Conservation (phyloP, 192 early-diverging fungal genomes). For the Rhizophagus prolifer region DNA sequence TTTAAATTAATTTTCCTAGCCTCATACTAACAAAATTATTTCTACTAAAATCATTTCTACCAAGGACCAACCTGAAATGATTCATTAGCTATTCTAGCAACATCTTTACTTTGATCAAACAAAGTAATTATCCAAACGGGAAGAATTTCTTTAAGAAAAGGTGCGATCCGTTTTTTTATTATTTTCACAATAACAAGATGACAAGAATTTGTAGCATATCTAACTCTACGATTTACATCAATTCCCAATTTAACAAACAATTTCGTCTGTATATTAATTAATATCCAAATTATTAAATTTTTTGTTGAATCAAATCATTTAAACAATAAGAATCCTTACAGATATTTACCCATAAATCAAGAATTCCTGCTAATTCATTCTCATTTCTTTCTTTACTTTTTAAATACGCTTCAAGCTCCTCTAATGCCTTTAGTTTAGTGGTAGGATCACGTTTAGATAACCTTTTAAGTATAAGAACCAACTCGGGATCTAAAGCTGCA, state of each 20-base stretch:
- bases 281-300: slow-evolving; percentile 32
- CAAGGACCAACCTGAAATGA: slow-evolving; percentile 63
- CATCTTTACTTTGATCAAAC: slow-evolving; percentile 84
- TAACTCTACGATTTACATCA: slow-evolving; percentile 85
- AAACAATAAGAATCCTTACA: slow-evolving; percentile 20
- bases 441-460: slow-evolving; percentile 84
- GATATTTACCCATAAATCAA: slow-evolving; percentile 50
- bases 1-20: background rate
- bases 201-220: slow-evolving; percentile 64
- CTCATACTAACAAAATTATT: background rate
- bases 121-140: slow-evolving; percentile 79
- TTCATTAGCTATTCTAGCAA: slow-evolving; percentile 57
- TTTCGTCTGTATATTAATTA: slow-evolving; percentile 52
- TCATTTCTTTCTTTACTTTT: slow-evolving; percentile 38
- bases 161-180: slow-evolving; percentile 73
- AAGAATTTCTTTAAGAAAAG: slow-evolving; percentile 77
- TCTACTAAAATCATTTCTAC: background rate
- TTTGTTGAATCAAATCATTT: slow-evolving; percentile 29
- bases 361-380: slow-evolving; percentile 26
- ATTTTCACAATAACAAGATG: slow-evolving; percentile 68
- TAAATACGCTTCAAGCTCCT: slow-evolving; percentile 76
- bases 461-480: slow-evolving; percentile 78
- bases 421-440: slow-evolving; percentile 85
- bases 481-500: slow-evolving; percentile 51
- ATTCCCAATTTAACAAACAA: slow-evolving; percentile 64